Evolutionary conservation across 257 asterid species (phyloP), one percentile per base, ranked within the genome.

Genomic region (Vinca minor): DNA sequence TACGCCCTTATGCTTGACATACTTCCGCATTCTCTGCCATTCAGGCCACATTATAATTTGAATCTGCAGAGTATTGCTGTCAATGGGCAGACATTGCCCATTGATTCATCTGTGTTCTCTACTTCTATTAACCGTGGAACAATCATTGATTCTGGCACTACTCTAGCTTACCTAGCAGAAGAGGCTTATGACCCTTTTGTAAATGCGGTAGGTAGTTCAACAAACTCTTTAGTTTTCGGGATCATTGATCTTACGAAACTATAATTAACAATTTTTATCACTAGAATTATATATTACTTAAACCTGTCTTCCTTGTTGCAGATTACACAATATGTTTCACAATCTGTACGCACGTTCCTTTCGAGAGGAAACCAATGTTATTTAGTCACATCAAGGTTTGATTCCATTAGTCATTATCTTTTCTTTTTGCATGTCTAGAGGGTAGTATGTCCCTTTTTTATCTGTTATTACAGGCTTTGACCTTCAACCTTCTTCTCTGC

Each of bases 141-240:
- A 10, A 89, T 93, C 75, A 77, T 93, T 42, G 99, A 93, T 77
- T 93, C 99, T 11, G 97, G 98, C 74, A 92, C 98, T 48, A 92
- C 98, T 11, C 76, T 92, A 77, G 95, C 97, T 20, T 92, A 93
- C 78, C 87, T 93, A 70, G 92, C 95, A 13, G 94, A 85, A 69
- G 96, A 79, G 67, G 97, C 95, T 48, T 93, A 84, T 69, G 92
- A 85, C 38, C 87, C 96, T 73, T 89, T 93, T 35, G 68, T 89
- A 55, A 73, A 74, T 57, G 90, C 95, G 20, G 99, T 89, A 80
- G 74, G 95, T 83, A 55, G 61, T 68, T 38, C 38, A 21, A 1
- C 15, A 17, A 38, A 26, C 45, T 52, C 25, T 60, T 57, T 15
- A 44, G 12, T 23, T 52, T 65, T 44, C 18, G 55, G 20, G 28